Evolutionary conservation across 2,329 filamentous ascomycete species (phyloP).

Genomic region (Ophiostoma tasmaniense): DNA sequence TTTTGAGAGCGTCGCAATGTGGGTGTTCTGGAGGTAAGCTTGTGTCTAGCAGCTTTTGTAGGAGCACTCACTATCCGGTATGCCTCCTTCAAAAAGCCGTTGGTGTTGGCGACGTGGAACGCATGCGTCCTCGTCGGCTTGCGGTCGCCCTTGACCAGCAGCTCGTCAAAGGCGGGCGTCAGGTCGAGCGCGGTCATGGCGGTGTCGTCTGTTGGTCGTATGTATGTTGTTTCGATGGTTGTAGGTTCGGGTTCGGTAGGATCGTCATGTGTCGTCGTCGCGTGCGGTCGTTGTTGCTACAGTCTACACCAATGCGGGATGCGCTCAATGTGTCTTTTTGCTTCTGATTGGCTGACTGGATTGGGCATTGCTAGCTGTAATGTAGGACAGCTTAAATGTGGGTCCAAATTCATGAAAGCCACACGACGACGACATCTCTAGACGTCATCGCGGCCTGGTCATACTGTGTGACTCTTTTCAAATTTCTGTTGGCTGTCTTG

Average conservation of each 20-base stretch:
- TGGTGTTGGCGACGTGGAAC: constrained; percentile 48
- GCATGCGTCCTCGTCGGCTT: constrained; percentile 21
- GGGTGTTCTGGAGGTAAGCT: constrained; percentile 65
- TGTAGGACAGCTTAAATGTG: background rate
- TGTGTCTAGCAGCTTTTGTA: too few species aligned
- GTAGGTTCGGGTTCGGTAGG: background rate
- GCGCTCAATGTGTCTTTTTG: constrained; percentile 1
- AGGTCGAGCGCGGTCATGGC: constrained; percentile 43
- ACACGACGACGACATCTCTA: background rate
- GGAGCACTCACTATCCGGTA: constrained; percentile 92
- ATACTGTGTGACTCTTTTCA: background rate
- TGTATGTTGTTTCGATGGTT: too few species aligned
- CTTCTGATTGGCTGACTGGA: background rate
- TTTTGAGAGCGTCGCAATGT: constrained; percentile 69
- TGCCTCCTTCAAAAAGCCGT: constrained; percentile 88
- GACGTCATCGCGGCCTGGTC: background rate
- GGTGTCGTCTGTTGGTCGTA: background rate
- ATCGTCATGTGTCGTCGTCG: background rate
- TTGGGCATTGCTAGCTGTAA: background rate
- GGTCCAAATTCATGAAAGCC: background rate
- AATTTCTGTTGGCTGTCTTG: background rate
- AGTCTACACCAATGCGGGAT: background rate
- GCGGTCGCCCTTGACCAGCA: constrained; percentile 40
- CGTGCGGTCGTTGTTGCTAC: background rate
- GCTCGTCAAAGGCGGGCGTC: constrained; percentile 59